These are phyloP conservation scores for Cryptococcus sp. DNA, from an alignment of 1,284 basidiomycete genomes.

Conservation along the genomic window DNA sequence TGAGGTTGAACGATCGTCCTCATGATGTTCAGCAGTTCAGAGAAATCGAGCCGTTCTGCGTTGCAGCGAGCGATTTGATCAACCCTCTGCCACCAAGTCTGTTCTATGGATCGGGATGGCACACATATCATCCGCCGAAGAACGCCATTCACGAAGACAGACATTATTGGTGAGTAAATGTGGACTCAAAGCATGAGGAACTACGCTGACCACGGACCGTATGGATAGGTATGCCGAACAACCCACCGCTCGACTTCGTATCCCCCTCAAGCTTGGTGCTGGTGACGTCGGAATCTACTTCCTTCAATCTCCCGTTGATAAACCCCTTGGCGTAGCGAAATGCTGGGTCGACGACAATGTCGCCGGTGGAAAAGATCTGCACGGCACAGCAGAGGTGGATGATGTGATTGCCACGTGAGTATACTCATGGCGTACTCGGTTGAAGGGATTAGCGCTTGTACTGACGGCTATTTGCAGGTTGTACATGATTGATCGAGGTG, in stretches of 20 bases:
- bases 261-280: constrained; percentile 55
- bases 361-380: constrained; percentile 54
- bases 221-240: constrained; percentile 34
- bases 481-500: constrained; percentile 74
- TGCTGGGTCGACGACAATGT: constrained; percentile 61
- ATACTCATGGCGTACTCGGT: no score
- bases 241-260: constrained; percentile 48
- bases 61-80: constrained; percentile 88
- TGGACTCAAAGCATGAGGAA: neutral
- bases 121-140: constrained; percentile 67
- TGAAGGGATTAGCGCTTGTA: neutral
- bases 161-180: constrained; percentile 72
- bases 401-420: constrained; percentile 56
- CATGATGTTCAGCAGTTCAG: constrained; percentile 65
- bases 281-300: constrained; percentile 60
- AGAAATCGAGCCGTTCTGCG: constrained; percentile 86
- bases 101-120: constrained; percentile 89
- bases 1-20: constrained; percentile 73
- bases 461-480: constrained; percentile 56
- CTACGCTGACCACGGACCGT: neutral
- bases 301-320: constrained; percentile 53
- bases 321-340: constrained; percentile 54
- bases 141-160: constrained; percentile 58
- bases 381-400: constrained; percentile 54
- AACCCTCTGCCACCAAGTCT: constrained; percentile 86